Conservation (phyloP, 1,139 yeast genomes). For the Candida freyschussii region DNA sequence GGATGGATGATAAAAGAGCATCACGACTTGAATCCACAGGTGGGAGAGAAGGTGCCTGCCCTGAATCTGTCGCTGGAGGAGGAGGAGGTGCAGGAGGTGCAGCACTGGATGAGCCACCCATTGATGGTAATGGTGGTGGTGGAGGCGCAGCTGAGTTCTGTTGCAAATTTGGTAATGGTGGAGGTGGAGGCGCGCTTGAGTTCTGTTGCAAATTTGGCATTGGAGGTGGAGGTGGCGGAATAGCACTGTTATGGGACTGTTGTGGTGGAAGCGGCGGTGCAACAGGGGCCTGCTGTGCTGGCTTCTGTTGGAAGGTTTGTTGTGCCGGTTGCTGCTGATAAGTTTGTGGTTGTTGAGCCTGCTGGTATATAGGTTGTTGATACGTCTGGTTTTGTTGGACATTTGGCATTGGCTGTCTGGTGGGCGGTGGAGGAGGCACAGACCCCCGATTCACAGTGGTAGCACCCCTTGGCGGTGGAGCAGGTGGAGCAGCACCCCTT, state of each 20-base stretch:
- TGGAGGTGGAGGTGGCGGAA: slow-evolving; percentile 14
- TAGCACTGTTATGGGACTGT: slow-evolving; percentile 7
- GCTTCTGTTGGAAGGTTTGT: slow-evolving; percentile 10
- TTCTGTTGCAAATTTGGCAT: slow-evolving; percentile 4
- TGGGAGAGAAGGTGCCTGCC: slow-evolving; percentile 36
- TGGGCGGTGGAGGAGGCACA: slow-evolving; percentile 25
- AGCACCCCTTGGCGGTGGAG: slow-evolving; percentile 36
- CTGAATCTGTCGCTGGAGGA: slow-evolving; percentile 31
- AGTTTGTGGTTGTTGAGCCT: slow-evolving; percentile 20
- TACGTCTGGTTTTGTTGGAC: slow-evolving; percentile 17
- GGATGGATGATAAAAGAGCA: slow-evolving; percentile 81
- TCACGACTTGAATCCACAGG: slow-evolving; percentile 58
- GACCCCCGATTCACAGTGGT: slow-evolving; percentile 21
- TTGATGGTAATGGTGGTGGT: slow-evolving; percentile 32
- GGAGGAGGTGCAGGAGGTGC: slow-evolving; percentile 30
- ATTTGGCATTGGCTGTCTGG: slow-evolving; percentile 28
- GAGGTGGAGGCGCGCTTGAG: slow-evolving; percentile 18
- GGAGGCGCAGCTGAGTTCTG: slow-evolving; percentile 22
- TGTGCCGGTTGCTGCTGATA: slow-evolving; percentile 10
- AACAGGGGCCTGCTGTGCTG: slow-evolving; percentile 8
- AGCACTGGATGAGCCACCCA: slow-evolving; percentile 28
- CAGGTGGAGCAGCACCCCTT: slow-evolving; percentile 27
- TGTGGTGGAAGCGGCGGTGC: slow-evolving; percentile 7
- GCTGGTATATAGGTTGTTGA: slow-evolving; percentile 4
- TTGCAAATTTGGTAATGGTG: slow-evolving; percentile 21